Percentiles rank a stretch among this genome's conserved stretches.
Evolutionary conservation across 2,329 filamentous ascomycete species (phyloP).

Genomic region (Macrophomina phaseolina): DNA sequence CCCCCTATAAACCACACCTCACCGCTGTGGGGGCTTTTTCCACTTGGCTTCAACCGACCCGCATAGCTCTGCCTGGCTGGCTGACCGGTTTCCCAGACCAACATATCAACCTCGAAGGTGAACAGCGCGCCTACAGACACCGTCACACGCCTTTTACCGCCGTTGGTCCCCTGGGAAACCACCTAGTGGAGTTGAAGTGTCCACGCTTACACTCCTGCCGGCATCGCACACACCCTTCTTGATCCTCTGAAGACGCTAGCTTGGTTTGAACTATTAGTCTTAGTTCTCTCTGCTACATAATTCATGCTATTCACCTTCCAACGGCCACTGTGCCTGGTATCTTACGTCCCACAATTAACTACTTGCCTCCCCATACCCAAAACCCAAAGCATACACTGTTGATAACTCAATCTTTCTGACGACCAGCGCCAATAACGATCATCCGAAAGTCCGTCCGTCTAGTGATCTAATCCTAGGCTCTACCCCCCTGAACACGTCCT

Average conservation of each 20-base stretch:
- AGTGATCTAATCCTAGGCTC: constrained; percentile 4
- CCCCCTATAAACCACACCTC: constrained; percentile 4
- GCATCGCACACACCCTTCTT: not conserved
- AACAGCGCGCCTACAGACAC: not conserved
- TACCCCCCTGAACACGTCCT: not conserved
- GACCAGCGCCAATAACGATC: not conserved
- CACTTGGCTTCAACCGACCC: not conserved
- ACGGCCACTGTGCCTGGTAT: constrained; percentile 4
- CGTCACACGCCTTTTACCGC: not conserved
- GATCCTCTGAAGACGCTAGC: not conserved
- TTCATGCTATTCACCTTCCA: not conserved
- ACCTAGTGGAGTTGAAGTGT: too few species aligned
- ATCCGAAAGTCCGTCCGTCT: not conserved
- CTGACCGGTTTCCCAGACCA: not conserved
- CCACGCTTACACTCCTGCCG: too few species aligned
- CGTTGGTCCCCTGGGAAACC: not conserved
- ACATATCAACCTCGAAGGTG: not conserved
- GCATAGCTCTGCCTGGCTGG: not conserved
- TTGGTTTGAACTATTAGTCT: not conserved
- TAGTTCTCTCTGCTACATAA: not conserved
- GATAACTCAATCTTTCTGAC: constrained; percentile 11
- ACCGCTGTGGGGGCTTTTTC: constrained; percentile 14
- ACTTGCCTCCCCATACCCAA: not conserved
- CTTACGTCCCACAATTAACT: constrained; percentile 7
- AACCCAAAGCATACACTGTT: not conserved